A percentile compares a stretch with the other conserved stretches of the same genome.
phyloP scores from a whole-genome alignment of 2,329 filamentous ascomycete species.

The Colletotrichum godetiae region DNA sequence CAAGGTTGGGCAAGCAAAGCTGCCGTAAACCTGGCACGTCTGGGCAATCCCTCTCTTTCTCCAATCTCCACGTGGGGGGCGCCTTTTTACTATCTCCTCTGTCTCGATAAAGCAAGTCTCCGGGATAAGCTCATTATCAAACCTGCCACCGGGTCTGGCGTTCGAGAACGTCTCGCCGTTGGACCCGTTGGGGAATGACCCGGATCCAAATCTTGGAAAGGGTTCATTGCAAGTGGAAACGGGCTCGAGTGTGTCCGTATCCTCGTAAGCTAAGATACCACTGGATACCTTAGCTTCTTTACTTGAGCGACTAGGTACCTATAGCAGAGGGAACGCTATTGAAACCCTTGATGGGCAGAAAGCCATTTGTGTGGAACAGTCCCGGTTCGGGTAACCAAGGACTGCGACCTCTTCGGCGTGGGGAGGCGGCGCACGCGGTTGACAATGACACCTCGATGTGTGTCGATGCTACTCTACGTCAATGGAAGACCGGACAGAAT shows the following conservation, averaged over 20 bases:
- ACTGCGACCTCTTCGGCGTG: not conserved
- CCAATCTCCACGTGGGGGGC: slow-evolving; percentile 25
- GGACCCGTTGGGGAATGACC: not conserved
- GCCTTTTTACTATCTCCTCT: not conserved
- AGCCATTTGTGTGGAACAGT: slow-evolving; percentile 16
- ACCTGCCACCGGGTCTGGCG: not conserved
- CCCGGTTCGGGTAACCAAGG: not conserved
- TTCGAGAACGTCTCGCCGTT: not conserved
- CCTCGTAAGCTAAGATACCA: not conserved
- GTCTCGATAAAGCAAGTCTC: not conserved
- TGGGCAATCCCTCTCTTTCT: not conserved
- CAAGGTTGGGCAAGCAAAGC: not conserved
- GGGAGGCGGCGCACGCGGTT: not conserved
- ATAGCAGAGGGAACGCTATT: slow-evolving; percentile 15
- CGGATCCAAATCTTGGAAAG: not conserved
- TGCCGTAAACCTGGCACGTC: not conserved
- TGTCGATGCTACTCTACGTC: not conserved
- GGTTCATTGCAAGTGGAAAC: slow-evolving; percentile 12
- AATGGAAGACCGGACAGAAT: not conserved
- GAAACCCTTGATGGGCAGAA: slow-evolving; percentile 23
- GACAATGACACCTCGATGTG: not conserved
- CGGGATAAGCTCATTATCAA: slow-evolving; percentile 1
- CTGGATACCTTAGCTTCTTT: not conserved
- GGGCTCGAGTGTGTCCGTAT: not conserved
- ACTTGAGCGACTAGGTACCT: not conserved